Percentiles rank a stretch among this genome's conserved stretches.
These are phyloP conservation scores for Wallacemonas sp. DNA, from an alignment of 208 protist genomes.

Conservation along the genomic window DNA sequence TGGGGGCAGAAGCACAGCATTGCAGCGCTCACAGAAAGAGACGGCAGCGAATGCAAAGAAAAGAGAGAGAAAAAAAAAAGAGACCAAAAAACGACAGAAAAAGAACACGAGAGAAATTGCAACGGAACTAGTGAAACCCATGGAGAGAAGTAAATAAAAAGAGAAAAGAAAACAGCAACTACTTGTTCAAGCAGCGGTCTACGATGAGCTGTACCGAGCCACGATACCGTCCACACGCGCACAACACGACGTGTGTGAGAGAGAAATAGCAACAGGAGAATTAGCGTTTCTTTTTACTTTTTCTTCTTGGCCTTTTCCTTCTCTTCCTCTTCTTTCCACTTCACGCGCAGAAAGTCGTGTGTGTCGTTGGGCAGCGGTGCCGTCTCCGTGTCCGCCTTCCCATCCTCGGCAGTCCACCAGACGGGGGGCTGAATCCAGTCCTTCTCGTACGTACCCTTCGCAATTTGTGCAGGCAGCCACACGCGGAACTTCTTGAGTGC, in stretches of 20 bases:
- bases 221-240: too few species aligned
- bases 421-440: constrained; percentile 45
- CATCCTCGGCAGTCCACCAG: constrained; percentile 42
- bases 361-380: constrained; percentile 47
- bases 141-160: too few species aligned
- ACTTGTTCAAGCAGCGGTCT: too few species aligned
- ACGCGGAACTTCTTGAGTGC: constrained; percentile 48
- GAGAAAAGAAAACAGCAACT: too few species aligned
- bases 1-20: not conserved
- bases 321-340: constrained; percentile 37
- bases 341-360: constrained; percentile 41
- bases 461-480: constrained; percentile 67
- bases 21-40: too few species aligned
- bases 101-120: constrained; percentile 12
- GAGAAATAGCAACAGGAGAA: too few species aligned
- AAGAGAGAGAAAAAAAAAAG: not conserved
- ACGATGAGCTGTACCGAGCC: too few species aligned
- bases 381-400: constrained; percentile 21
- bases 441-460: constrained; percentile 54
- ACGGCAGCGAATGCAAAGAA: not conserved
- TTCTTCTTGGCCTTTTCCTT: constrained; percentile 18
- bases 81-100: constrained; percentile 9
- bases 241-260: too few species aligned
- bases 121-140: too few species aligned
- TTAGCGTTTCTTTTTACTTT: constrained; percentile 21